Evolutionary conservation across 202 grass and related monocot genomes (phyloP), one percentile per base, ranked within the genome.

Genomic region (Schoenoplectus tabernaemontani): DNA sequence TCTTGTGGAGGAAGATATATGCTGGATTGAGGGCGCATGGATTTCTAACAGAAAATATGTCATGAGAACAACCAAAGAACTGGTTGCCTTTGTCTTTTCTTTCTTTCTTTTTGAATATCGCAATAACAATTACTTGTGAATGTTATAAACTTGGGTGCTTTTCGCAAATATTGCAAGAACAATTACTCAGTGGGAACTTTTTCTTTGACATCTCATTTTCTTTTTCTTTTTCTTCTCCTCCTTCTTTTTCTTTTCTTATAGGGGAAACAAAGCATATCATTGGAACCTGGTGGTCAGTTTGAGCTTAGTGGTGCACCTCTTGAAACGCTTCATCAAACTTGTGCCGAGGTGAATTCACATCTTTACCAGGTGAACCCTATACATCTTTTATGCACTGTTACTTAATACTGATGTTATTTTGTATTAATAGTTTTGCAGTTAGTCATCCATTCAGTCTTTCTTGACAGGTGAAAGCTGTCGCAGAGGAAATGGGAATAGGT

Each of bases 311-410:
- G 96, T 16, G 91, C 96, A 32, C 91, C 96, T 79, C 83, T 98
- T 41, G 91, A 98, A 78, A 98, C 96, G 37, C 78, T 98, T 44
- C 96, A 98, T 84, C 96, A 98, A 84, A 98, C 96, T 63, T 98
- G 96, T 89, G 96, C 96, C 23, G 96, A 98, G 81, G 91, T 98
- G 80, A 98, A 98, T 85, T 92, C 96, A 82, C 96, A 98, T 89
- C 96, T 98, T 88, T 98, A 98, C 82, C 96, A 98, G 91, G 96
- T 95, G 75, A 75, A 51, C 76, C 76, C 46, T 75, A 54, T 75
- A 36, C 28, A 54, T 56, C n/a, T 54, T 75, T 24, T 30, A 73
- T 51, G 44, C 68, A 73, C 44, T 73, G 23, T 48, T 50, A 50
- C 59, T 76, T 36, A 4, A 6, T 43, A n/a, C 24, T 38, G 28